A percentile compares a stretch with the other conserved stretches of the same genome.
Evolutionary conservation across 169 alveolate species (phyloP).

Genomic region (Cryptosporidium muris): DNA sequence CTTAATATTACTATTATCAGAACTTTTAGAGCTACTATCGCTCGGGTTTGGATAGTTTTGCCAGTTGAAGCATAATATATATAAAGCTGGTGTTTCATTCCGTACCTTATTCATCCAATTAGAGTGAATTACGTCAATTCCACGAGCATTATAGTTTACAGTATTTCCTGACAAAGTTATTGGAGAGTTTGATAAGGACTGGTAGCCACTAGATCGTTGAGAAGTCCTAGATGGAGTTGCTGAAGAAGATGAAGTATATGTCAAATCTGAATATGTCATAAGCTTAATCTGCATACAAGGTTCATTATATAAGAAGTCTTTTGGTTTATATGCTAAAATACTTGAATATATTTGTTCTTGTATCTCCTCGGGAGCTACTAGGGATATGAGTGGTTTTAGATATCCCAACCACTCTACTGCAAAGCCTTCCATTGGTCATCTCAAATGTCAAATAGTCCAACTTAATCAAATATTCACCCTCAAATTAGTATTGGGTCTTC

Average conservation of each 20-base stretch:
- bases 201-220: slow-evolving; percentile 1
- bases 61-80: slow-evolving; percentile 63
- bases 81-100: slow-evolving; percentile 65
- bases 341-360: slow-evolving; percentile 22
- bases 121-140: slow-evolving; percentile 38
- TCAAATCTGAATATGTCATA: slow-evolving; percentile 28
- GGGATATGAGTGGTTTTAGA: slow-evolving; percentile 52
- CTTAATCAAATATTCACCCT: not conserved
- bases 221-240: slow-evolving; percentile 36
- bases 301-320: slow-evolving; percentile 17
- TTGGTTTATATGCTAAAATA: slow-evolving; percentile 36
- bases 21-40: not conserved
- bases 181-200: slow-evolving; percentile 19
- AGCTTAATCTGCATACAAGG: slow-evolving; percentile 33
- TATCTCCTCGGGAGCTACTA: slow-evolving; percentile 49
- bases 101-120: slow-evolving; percentile 68
- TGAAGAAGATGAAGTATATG: slow-evolving; percentile 11
- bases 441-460: not conserved
- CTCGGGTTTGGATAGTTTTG: slow-evolving; percentile 19
- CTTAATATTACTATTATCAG: not conserved
- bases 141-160: slow-evolving; percentile 15
- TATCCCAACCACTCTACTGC: slow-evolving; percentile 63
- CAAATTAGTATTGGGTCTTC: not conserved
- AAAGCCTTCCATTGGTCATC: slow-evolving; percentile 58
- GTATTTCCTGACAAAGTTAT: slow-evolving; percentile 16